Evolutionary conservation across 305 asterid genomes (phyloP), one percentile per base, ranked within the genome.

Genomic region (Stenogyne calaminthoides): DNA sequence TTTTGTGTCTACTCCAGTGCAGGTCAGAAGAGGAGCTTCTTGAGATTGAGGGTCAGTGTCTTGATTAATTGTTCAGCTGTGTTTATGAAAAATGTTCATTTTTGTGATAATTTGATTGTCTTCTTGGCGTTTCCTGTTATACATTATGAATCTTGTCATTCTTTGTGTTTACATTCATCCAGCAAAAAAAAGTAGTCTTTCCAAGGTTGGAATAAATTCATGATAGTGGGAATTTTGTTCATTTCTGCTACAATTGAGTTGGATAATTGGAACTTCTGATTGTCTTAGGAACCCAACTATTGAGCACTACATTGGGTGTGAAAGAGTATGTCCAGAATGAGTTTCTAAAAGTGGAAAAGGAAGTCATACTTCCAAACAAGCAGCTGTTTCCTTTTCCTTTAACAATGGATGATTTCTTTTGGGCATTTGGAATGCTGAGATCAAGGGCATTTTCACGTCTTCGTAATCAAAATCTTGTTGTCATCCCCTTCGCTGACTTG

Each of bases 1-100:
- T 65, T 84, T 81, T 82, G 73, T 80, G 72, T 86, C 67, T 82
- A 74, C 81, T 88, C 87, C 93, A 91, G 95, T 81, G 95, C 99
- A 94, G 99, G 99, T 94, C 99, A 84, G 98, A 94, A 77, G 97
- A 91, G 88, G 99, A 94, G 90, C 96, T 94, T 77, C 84, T 85
- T 81, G 97, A 94, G 86, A 88, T 94, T 88, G 96, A 87, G 84
- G 98, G 98, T 93, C 39, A 32, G 73, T 63, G 19, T 79, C 34
- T 37, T 72, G 49, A 47, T 62, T 70, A 37, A 0, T 46, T 1
- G 16, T 29, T n/a, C 63, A 16, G 10, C 25, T 22, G 25, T 22
- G 2, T 25, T 2, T 25, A 3, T 0, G 0, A n/a, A 29, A 11
- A 6, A 34, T n/a, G 11, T 57, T 27, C 18, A 51, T n/a, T 12